Base-by-base conservation (phyloP, 148 eudicot species). In the Beta vulgaris region DNA sequence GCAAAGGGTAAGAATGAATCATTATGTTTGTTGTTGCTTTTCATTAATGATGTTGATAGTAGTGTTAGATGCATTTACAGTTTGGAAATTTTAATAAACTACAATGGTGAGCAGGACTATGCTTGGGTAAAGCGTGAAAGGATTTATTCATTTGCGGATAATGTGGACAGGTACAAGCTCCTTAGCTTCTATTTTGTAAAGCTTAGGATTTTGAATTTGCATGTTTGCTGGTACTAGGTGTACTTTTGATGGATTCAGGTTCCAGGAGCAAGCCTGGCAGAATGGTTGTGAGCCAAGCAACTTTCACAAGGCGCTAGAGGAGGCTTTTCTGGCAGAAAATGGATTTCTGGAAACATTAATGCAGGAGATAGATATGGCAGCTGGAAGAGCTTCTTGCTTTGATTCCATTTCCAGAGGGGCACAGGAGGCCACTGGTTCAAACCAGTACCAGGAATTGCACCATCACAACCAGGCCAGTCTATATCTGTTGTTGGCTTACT, bases 261-360 rank as follows among this genome's bases (percentile, higher is more conserved):
- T 92, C 81, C 94, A 91, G 82, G 91, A 93, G 76, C 97, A 96
- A 72, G 83, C 90, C 7, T 80, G 91, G 74, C 84, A 89, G 76
- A 83, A 83, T 75, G 94, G 85, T 71, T 78, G 84, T 78, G 84
- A 83, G 81, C 89, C 87, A 39, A 72, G 80, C 75, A 89, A 86
- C 77, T 96, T 96, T 72, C 87, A 85, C 43, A 88, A 84, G 73
- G 99, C 99, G 26, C 82, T 96, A 57, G 97, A 96, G 68, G 99
- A 96, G 83, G 99, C 98, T 54, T 89, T 87, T 80, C 74, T 96
- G 75, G 99, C 99, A 4, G 99, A 96, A 65, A 82, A 83, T 76
- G 99, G 99, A 9, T 91, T 88, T 81, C 80, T 81, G 42, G 98
- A 96, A 72, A 89, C 93, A 76, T 79, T 91, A 71, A 85, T 91